phyloP scores from a whole-genome alignment of 208 protist genomes.

The Crithidia expoeki region DNA sequence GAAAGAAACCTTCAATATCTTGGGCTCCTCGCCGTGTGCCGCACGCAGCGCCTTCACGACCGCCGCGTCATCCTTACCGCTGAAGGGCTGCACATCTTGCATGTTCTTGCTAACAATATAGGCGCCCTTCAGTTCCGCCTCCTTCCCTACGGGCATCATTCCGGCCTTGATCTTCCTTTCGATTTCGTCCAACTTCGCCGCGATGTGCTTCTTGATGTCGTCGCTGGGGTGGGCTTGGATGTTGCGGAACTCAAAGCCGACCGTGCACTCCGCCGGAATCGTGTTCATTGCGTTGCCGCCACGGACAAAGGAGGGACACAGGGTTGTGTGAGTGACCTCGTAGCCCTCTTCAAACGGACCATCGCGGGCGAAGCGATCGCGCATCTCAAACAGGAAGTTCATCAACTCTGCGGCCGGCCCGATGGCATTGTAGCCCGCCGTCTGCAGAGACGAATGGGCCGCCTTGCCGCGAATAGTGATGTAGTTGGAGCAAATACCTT shows the following conservation, averaged over 20 bases:
- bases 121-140: neutral
- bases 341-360: slow-evolving; percentile 48
- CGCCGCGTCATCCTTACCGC: slow-evolving; percentile 16
- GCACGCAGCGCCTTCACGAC: slow-evolving; percentile 43
- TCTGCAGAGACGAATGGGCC: slow-evolving; percentile 61
- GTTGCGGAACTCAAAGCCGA: slow-evolving; percentile 64
- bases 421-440: slow-evolving; percentile 41
- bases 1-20: slow-evolving; percentile 48
- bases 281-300: slow-evolving; percentile 66
- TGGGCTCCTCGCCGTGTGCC: slow-evolving; percentile 11
- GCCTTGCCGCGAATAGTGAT: slow-evolving; percentile 49
- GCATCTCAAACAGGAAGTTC: slow-evolving; percentile 40
- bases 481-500: slow-evolving; percentile 39
- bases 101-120: slow-evolving; percentile 21
- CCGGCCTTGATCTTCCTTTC: slow-evolving; percentile 26
- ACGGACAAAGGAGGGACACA: slow-evolving; percentile 40
- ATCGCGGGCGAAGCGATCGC: slow-evolving; percentile 43
- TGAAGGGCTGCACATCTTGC: slow-evolving; percentile 34
- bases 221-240: slow-evolving; percentile 35
- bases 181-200: slow-evolving; percentile 35
- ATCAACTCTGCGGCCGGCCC: slow-evolving; percentile 40
- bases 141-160: neutral
- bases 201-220: slow-evolving; percentile 35
- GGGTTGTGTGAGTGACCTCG: slow-evolving; percentile 37
- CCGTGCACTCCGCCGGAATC: slow-evolving; percentile 47